These are phyloP conservation scores for Sphagnum fallax DNA, from an alignment of 228 moss, liverwort and hornwort species.

Conservation along the genomic window DNA sequence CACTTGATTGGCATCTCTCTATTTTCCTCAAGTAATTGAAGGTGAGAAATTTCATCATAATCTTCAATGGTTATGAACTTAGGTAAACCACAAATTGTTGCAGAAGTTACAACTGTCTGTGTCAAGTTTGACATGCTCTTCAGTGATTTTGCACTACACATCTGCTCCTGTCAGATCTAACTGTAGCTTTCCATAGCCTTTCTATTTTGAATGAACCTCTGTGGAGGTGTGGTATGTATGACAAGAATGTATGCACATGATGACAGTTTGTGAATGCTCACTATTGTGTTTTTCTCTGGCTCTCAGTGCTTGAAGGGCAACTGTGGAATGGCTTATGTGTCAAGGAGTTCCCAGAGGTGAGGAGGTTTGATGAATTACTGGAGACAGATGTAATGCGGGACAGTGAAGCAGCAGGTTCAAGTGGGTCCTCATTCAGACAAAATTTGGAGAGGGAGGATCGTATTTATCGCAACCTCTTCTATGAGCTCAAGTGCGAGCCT, in stretches of 20 bases:
- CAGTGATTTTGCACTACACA: too few relatives aligned
- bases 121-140: too few relatives aligned
- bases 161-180: too few relatives aligned
- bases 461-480: slow-evolving; percentile 42
- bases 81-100: too few relatives aligned
- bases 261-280: too few relatives aligned
- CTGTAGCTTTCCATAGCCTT: too few relatives aligned
- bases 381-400: slow-evolving; percentile 28
- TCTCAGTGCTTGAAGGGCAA: slow-evolving; percentile 56
- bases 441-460: slow-evolving; percentile 56
- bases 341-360: slow-evolving; percentile 59
- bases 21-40: neutral
- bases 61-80: too few relatives aligned
- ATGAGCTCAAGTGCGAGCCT: slow-evolving; percentile 40
- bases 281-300: too few relatives aligned
- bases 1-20: neutral
- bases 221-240: neutral
- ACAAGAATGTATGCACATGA: too few relatives aligned
- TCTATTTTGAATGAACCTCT: too few relatives aligned
- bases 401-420: slow-evolving; percentile 43
- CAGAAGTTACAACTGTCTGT: too few relatives aligned
- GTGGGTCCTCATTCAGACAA: slow-evolving; percentile 49
- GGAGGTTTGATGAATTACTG: slow-evolving; percentile 30
- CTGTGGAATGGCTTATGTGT: slow-evolving; percentile 65
- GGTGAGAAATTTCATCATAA: too few relatives aligned